Conservation (phyloP, 1,284 basidiomycete species). For the Trichosporon coremiiforme region DNA sequence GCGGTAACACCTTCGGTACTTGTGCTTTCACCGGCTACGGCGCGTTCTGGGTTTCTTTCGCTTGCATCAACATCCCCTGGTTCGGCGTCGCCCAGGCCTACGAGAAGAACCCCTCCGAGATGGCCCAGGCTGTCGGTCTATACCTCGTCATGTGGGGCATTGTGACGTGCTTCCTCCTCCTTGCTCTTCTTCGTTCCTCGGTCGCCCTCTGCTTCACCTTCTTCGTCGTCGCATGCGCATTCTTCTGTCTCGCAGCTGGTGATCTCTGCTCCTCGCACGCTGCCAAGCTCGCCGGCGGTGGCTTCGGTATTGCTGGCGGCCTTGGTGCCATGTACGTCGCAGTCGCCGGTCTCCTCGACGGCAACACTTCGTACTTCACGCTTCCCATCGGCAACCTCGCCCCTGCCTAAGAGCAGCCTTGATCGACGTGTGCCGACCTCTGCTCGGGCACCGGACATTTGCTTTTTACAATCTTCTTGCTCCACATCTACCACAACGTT, state of each 20-base stretch:
- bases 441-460: not conserved
- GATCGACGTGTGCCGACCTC: not conserved
- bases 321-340: slow-evolving; percentile 55
- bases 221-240: slow-evolving; percentile 66
- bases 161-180: slow-evolving; percentile 28
- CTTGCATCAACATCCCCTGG: slow-evolving; percentile 43
- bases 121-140: slow-evolving; percentile 58
- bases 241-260: slow-evolving; percentile 56
- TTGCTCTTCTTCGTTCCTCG: slow-evolving; percentile 24
- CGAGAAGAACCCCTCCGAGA: slow-evolving; percentile 58
- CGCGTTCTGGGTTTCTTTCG: slow-evolving; percentile 62
- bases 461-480: not conserved
- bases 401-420: slow-evolving; percentile 6
- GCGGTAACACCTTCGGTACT: slow-evolving; percentile 64
- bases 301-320: slow-evolving; percentile 62
- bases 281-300: slow-evolving; percentile 68
- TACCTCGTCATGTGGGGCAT: slow-evolving; percentile 56
- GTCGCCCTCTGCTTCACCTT: slow-evolving; percentile 61
- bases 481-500: not conserved
- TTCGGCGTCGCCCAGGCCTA: slow-evolving; percentile 60
- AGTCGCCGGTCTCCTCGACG: slow-evolving; percentile 56
- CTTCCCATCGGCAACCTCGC: slow-evolving; percentile 53
- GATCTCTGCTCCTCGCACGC: slow-evolving; percentile 43
- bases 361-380: slow-evolving; percentile 52
- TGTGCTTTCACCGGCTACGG: slow-evolving; percentile 80